Percentiles rank a stretch among this genome's conserved stretches.
These are phyloP conservation scores for Neoarthrinium moseri DNA, from an alignment of 2,329 filamentous ascomycete genomes.

Conservation along the genomic window DNA sequence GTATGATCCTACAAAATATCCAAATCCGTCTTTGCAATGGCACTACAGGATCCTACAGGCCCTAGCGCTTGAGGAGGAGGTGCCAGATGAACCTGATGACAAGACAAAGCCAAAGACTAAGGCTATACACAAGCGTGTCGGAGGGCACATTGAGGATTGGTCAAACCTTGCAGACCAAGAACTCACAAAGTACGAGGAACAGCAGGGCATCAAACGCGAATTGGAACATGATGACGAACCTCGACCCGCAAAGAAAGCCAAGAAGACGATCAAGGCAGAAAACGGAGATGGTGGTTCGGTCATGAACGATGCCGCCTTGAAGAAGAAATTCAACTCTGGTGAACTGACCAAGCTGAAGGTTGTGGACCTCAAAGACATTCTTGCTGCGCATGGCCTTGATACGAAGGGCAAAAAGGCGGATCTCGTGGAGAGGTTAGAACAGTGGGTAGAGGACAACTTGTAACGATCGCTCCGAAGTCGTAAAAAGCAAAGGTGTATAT, in stretches of 20 bases:
- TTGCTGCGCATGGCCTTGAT: slow-evolving; percentile 46
- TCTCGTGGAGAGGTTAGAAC: slow-evolving; percentile 53
- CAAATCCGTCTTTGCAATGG: slow-evolving; percentile 93
- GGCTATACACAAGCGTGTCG: slow-evolving; percentile 87
- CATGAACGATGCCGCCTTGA: slow-evolving; percentile 47
- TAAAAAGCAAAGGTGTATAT: too few relatives aligned
- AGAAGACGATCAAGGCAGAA: slow-evolving; percentile 26
- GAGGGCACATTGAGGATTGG: slow-evolving; percentile 77
- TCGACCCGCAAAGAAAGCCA: slow-evolving; percentile 46
- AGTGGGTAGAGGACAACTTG: slow-evolving; percentile 52
- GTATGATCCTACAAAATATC: slow-evolving; percentile 85
- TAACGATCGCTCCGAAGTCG: too few relatives aligned
- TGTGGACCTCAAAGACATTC: slow-evolving; percentile 48
- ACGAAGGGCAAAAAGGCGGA: slow-evolving; percentile 53
- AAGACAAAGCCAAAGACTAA: slow-evolving; percentile 80
- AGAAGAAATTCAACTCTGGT: slow-evolving; percentile 41
- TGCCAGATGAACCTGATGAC: slow-evolving; percentile 72
- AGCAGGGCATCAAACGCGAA: slow-evolving; percentile 51
- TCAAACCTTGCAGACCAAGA: slow-evolving; percentile 65
- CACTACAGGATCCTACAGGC: slow-evolving; percentile 94
- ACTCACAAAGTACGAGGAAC: slow-evolving; percentile 32
- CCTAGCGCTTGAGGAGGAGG: slow-evolving; percentile 85
- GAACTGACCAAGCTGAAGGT: slow-evolving; percentile 55
- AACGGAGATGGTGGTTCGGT: slow-evolving; percentile 23
- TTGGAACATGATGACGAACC: slow-evolving; percentile 40